Evolutionary conservation across 1,139 yeast genomes (phyloP), one percentile per base, ranked within the genome.

Genomic region (Suhomyces anneliseae): DNA sequence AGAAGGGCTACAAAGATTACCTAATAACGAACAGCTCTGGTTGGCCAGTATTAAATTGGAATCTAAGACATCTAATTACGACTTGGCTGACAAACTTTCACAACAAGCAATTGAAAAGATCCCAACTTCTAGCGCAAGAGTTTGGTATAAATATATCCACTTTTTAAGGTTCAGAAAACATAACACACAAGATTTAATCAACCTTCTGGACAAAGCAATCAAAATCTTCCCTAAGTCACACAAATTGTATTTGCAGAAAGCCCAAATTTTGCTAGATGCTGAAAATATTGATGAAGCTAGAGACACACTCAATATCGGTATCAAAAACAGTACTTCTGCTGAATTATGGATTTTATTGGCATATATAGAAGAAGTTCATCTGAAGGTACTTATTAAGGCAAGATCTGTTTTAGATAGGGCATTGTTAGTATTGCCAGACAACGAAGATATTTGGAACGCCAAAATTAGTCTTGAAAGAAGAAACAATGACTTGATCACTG

Each of bases 361-460:
- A 0, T 54, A 61, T 1, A 52, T 82, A 2, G 87, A 85, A 52
- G 80, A 75, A 46, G 45, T 59, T 1, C 54, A 62, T 7, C 62
- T 76, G 7, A 69, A 69, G 0, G 70, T 76, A 8, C 50, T 61
- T 7, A 77, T 85, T 5, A 74, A 81, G 49, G 93, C 96, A 0
- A 78, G 97, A 47, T 84, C 96, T 0, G 72, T 79, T 1, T 64
- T 90, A 12, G 97, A 90, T 55, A 70, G 81, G 34, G 96, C 90
- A 0, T 63, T 88, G 4, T 55, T 82, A 12, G 70, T 72, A 32
- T 78, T 78, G 48, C 82, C 85, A 0, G 58, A 70, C 4, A 68
- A 69, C 34, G 87, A 81, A 32, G 47, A 49, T 11, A 54, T 90
- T 2, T 85, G 90, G 83, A 61, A 74, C 7, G 85, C 78, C 27